phyloP scores from a whole-genome alignment of 352 stramenopile species.

The Globisporangium abappressorium region DNA sequence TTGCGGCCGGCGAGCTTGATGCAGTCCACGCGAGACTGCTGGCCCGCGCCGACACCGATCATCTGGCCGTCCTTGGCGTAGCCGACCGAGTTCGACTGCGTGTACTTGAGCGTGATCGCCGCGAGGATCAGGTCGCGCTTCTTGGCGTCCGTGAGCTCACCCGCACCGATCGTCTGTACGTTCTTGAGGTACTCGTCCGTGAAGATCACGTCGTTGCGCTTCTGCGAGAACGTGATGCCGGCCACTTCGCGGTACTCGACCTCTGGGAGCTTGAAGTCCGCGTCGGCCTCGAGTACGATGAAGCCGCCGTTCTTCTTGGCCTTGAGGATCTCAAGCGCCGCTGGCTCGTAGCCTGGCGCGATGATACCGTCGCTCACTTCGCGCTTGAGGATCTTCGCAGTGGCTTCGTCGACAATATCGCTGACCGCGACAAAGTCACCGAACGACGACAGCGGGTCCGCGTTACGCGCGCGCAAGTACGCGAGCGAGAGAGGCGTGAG shows the following conservation, averaged over 20 bases:
- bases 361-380: conserved; percentile 99
- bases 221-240: conserved; percentile 98
- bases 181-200: conserved; percentile 91
- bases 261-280: conserved; percentile 89
- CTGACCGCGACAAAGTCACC: conserved; percentile 99
- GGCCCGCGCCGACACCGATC: conserved; percentile 99
- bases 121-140: conserved; percentile 98
- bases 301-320: conserved; percentile 99
- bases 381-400: conserved; percentile 97
- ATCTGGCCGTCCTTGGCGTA: conserved; percentile 99
- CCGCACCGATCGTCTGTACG: conserved; percentile 88
- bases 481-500: conserved; percentile 95
- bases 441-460: conserved; percentile 99
- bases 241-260: conserved; percentile 98
- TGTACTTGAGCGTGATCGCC: conserved; percentile 99
- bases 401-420: conserved; percentile 98
- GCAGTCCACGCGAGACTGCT: conserved; percentile 99
- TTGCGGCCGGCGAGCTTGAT: conserved; percentile 99
- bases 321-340: conserved; percentile 97
- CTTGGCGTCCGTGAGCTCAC: conserved; percentile 87
- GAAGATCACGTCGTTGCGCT: conserved; percentile 97
- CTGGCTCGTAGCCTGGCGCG: conserved; percentile 96
- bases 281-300: conserved; percentile 96
- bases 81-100: conserved; percentile 98
- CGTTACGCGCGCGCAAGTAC: conserved; percentile 98